Evolutionary conservation across 23 red algal species (phyloP).

Genomic region (Cyanidioschyzon merolae): DNA sequence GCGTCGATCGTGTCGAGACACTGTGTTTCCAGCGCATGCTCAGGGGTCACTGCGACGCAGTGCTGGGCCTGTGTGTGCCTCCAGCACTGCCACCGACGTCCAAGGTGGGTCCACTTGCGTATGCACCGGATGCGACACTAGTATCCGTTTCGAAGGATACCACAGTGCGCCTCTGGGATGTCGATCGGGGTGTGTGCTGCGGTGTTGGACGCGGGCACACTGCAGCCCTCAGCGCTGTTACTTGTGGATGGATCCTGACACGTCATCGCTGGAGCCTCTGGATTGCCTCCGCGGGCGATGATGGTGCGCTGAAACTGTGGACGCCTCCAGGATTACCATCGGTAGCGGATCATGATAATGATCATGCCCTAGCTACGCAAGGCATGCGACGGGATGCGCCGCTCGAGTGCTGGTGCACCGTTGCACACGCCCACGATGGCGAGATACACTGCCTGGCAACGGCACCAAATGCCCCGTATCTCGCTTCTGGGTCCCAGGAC

Average conservation of each 20-base stretch:
- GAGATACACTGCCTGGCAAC: neutral
- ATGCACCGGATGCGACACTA: neutral
- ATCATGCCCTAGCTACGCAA: neutral
- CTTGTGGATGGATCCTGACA: neutral
- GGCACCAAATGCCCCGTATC: neutral
- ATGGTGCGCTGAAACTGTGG: neutral
- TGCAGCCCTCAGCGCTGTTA: neutral
- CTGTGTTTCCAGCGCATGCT: neutral
- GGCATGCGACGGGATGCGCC: neutral
- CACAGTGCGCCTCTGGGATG: constrained; percentile 10
- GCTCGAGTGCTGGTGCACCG: neutral
- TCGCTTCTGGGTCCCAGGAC: neutral
- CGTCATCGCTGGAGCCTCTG: neutral
- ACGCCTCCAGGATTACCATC: neutral
- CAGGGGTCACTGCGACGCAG: neutral
- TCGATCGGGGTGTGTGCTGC: neutral
- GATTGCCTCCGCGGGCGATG: neutral
- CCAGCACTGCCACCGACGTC: neutral
- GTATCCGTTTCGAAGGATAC: neutral
- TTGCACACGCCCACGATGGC: neutral
- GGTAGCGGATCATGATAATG: neutral
- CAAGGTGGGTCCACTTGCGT: neutral
- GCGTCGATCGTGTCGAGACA: neutral
- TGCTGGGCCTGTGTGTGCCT: neutral
- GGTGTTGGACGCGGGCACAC: constrained; percentile 4